Evolutionary conservation across 2,329 filamentous ascomycete genomes (phyloP).

Genomic region (Colletotrichum sp.): DNA sequence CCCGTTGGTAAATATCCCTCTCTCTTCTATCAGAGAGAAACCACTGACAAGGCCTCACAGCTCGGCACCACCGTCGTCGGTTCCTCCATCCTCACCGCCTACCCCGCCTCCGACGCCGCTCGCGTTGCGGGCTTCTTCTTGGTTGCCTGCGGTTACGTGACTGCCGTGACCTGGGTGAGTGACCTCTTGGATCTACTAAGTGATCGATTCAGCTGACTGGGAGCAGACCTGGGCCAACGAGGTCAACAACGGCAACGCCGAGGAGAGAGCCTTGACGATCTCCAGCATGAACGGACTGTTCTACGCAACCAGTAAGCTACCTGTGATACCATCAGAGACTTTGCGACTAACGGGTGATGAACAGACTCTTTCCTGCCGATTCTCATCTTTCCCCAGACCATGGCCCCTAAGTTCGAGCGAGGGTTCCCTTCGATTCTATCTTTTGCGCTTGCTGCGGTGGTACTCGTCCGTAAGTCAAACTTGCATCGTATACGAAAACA

Average conservation of each 20-base stretch:
- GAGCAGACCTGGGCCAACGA: slow-evolving; percentile 37
- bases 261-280: slow-evolving; percentile 35
- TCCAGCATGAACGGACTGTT: slow-evolving; percentile 36
- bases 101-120: neutral
- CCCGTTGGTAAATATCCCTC: neutral
- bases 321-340: no score
- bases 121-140: slow-evolving; percentile 2
- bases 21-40: fast-evolving
- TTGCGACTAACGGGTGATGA: neutral
- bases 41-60: neutral
- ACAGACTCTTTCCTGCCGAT: slow-evolving; percentile 35
- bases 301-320: slow-evolving; percentile 25
- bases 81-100: neutral
- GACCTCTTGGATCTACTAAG: fast-evolving
- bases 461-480: slow-evolving; percentile 1
- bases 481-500: fast-evolving
- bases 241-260: slow-evolving; percentile 33
- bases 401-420: slow-evolving; percentile 30
- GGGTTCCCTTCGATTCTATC: neutral
- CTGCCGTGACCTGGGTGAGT: neutral
- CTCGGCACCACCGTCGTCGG: slow-evolving; percentile 4
- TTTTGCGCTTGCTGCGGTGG: neutral
- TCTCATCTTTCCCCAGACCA: slow-evolving; percentile 37
- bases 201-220: neutral
- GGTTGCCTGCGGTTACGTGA: neutral